These are phyloP conservation scores for Agrocybe praecox DNA, from an alignment of 768 basidiomycete genomes.

Conservation along the genomic window DNA sequence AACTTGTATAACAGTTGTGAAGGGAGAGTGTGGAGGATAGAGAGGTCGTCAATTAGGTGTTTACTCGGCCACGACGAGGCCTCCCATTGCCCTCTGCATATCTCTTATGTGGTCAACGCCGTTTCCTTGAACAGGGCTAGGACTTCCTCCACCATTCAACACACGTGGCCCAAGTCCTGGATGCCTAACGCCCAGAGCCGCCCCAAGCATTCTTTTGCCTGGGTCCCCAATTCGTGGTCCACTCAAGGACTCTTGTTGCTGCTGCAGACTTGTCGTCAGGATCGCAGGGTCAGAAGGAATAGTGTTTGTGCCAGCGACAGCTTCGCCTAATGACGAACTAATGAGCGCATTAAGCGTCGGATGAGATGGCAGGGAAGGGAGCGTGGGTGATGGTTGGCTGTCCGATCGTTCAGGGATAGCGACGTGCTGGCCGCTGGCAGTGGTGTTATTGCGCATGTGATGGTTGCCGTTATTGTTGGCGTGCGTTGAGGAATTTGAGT, in stretches of 20 bases:
- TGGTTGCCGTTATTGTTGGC: conserved; percentile 39
- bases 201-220: conserved; percentile 87
- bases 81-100: conserved; percentile 76
- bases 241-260: conserved; percentile 32
- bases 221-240: conserved; percentile 89
- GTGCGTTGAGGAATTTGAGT: conserved; percentile 38
- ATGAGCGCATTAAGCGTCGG: conserved; percentile 87
- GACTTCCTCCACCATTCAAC: conserved; percentile 40
- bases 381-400: conserved; percentile 77
- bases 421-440: conserved; percentile 38
- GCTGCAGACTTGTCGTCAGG: conserved; percentile 55
- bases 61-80: conserved; percentile 75
- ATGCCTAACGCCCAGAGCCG: conserved; percentile 82
- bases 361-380: conserved; percentile 79
- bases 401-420: conserved; percentile 54
- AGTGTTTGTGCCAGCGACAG: conserved; percentile 42
- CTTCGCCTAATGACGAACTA: conserved; percentile 66
- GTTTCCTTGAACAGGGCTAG: conserved; percentile 40
- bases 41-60: conserved; percentile 14
- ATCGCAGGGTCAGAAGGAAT: conserved; percentile 70
- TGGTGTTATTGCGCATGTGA: conserved; percentile 30
- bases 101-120: conserved; percentile 64
- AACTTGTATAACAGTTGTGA: conserved; percentile 14
- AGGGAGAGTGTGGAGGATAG: conserved; percentile 10
- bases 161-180: conserved; percentile 69